A percentile compares a stretch with the other conserved stretches of the same genome.
Evolutionary conservation across 23 red algal genomes (phyloP).

Genomic region (Gracilaria gracilis): DNA sequence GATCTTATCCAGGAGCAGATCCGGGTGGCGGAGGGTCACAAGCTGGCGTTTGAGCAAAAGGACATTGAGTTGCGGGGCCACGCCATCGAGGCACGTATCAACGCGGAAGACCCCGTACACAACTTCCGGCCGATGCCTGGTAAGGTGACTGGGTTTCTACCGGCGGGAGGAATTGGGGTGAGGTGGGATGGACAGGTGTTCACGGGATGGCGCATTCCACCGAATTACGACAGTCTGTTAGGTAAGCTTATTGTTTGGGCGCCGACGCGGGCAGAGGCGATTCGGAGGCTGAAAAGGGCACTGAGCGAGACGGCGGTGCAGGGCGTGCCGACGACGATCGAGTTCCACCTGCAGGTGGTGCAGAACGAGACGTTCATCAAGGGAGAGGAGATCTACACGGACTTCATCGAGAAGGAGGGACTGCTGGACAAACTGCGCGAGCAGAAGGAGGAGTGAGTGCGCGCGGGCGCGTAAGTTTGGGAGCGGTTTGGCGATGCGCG

Average conservation of each 20-base stretch:
- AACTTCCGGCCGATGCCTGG: constrained; percentile 96
- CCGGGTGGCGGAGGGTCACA: constrained; percentile 84
- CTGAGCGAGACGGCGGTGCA: constrained; percentile 83
- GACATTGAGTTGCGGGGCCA: constrained; percentile 73
- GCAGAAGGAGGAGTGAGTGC: constrained; percentile 18
- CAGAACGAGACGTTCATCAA: constrained; percentile 79
- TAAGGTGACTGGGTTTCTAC: constrained; percentile 79
- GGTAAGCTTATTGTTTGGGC: constrained; percentile 97
- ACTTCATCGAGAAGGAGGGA: constrained; percentile 88
- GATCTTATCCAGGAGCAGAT: constrained; percentile 96
- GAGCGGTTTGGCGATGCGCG: no score
- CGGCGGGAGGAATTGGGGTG: constrained; percentile 86
- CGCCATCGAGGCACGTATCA: constrained; percentile 94
- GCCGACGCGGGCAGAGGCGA: constrained; percentile 82
- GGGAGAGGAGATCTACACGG: constrained; percentile 75
- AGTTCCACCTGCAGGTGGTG: constrained; percentile 86
- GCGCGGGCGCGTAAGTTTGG: not conserved
- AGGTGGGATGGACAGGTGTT: constrained; percentile 91
- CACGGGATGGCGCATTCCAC: constrained; percentile 84
- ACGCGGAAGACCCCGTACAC: constrained; percentile 88
- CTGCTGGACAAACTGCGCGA: constrained; percentile 70
- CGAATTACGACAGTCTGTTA: constrained; percentile 91
- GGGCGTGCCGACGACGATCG: constrained; percentile 92
- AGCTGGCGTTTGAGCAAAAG: constrained; percentile 79
- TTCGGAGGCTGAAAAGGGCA: constrained; percentile 79